Conservation (phyloP, 352 stramenopile species). For the Phytophthora fragariae region DNA sequence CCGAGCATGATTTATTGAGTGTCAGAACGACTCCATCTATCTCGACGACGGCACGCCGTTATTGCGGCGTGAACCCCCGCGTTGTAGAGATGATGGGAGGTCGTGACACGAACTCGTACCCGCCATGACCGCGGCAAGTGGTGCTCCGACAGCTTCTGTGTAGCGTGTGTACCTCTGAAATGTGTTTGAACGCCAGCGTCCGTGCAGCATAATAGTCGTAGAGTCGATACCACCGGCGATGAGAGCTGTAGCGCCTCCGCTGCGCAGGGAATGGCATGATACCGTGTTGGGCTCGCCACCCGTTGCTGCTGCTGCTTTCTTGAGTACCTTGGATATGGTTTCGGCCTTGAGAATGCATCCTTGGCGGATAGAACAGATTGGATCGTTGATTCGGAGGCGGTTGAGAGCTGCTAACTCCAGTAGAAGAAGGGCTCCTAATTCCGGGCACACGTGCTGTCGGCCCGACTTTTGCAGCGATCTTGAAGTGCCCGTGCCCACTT, state of each 20-base stretch:
- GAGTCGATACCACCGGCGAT: background rate
- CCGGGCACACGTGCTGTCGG: background rate
- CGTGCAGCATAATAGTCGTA: background rate
- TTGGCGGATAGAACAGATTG: background rate
- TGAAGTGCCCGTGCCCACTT: background rate
- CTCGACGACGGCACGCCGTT: no score
- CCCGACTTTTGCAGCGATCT: background rate
- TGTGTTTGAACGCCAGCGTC: background rate
- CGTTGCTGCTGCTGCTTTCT: background rate
- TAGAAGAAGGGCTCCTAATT: background rate
- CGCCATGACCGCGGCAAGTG: no score
- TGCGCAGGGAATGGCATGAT: background rate
- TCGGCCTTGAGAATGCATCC: background rate
- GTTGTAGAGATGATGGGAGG: no score
- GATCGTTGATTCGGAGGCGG: no score
- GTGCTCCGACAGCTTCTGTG: no score
- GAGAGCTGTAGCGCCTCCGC: background rate
- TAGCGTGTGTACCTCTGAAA: background rate
- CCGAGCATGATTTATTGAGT: no score
- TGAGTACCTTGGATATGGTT: background rate
- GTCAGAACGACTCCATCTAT: no score
- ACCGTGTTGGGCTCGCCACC: background rate
- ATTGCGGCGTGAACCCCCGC: no score
- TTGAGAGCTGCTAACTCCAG: background rate
- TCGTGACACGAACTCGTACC: no score